Conservation (phyloP, 257 asterid genomes). For the Paraleonurus japonicus region DNA sequence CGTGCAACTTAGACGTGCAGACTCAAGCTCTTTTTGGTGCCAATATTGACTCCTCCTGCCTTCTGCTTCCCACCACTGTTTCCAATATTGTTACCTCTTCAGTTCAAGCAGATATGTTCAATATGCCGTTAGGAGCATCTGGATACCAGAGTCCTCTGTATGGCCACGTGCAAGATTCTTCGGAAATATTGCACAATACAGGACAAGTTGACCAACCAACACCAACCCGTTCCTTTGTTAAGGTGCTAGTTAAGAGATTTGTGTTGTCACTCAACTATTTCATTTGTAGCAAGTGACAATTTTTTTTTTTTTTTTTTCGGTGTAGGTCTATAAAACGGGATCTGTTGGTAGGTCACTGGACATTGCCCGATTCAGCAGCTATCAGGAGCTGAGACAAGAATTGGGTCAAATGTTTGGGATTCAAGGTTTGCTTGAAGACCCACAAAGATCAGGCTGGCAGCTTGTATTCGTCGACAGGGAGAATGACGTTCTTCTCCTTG, state of each 20-base stretch:
- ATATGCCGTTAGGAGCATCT: conserved; percentile 58
- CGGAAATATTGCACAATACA: conserved; percentile 61
- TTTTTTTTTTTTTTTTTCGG: not conserved
- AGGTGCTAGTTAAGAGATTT: conserved; percentile 45
- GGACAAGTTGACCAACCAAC: conserved; percentile 63
- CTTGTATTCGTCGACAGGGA: conserved; percentile 99
- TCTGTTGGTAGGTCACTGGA: conserved; percentile 94
- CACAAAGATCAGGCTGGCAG: conserved; percentile 99
- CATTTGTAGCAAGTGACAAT: not conserved
- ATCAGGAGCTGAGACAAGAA: conserved; percentile 87
- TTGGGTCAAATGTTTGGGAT: conserved; percentile 89
- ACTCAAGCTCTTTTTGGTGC: conserved; percentile 63
- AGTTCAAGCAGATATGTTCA: conserved; percentile 58
- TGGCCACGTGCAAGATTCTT: conserved; percentile 66
- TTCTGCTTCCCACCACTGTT: conserved; percentile 68
- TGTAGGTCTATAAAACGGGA: conserved; percentile 81
- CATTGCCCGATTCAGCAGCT: conserved; percentile 90
- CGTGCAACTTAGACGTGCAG: conserved; percentile 53
- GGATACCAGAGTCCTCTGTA: conserved; percentile 66
- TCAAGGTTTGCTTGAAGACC: conserved; percentile 94
- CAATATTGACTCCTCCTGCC: conserved; percentile 64
- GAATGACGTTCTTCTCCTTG: conserved; percentile 97
- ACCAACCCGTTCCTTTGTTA: conserved; percentile 58
- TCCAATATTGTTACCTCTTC: conserved; percentile 54
- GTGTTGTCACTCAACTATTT: not conserved